Evolutionary conservation across 2,329 filamentous ascomycete genomes (phyloP).

Genomic region (Escovopsis sp.): DNA sequence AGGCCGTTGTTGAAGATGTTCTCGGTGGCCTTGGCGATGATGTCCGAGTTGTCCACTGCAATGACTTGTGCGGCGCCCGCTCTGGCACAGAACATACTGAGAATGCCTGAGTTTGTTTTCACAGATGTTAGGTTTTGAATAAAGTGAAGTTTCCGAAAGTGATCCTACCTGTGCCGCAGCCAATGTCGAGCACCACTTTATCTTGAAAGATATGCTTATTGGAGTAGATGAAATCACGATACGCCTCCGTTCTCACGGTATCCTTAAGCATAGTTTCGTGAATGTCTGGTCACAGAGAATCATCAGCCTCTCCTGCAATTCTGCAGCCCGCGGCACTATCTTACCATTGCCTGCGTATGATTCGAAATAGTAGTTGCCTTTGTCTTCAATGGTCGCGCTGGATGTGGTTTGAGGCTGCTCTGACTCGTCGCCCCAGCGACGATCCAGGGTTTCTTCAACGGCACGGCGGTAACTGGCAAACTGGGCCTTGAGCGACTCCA

Average conservation of each 20-base stretch:
- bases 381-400: slow-evolving; percentile 17
- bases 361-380: slow-evolving; percentile 40
- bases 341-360: slow-evolving; percentile 46
- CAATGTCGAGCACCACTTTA: slow-evolving; percentile 82
- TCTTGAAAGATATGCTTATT: slow-evolving; percentile 77
- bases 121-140: background rate
- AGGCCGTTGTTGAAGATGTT: slow-evolving; percentile 75
- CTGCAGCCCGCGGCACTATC: slow-evolving; percentile 8
- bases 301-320: background rate
- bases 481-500: slow-evolving; percentile 43
- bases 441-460: slow-evolving; percentile 51
- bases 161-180: slow-evolving; percentile 54
- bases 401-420: slow-evolving; percentile 18
- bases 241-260: slow-evolving; percentile 71
- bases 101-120: slow-evolving; percentile 43
- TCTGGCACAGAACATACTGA: slow-evolving; percentile 88
- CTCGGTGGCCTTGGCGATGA: slow-evolving; percentile 73
- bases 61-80: slow-evolving; percentile 78
- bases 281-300: slow-evolving; percentile 44
- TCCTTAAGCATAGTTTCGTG: slow-evolving; percentile 96
- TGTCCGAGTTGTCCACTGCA: slow-evolving; percentile 83
- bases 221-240: slow-evolving; percentile 87
- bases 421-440: slow-evolving; percentile 45
- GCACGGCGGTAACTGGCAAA: slow-evolving; percentile 51
- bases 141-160: background rate